A percentile compares a stretch with the other conserved stretches of the same genome.
These are phyloP conservation scores for Hexamita inflata DNA, from an alignment of 208 protist species.

Conservation along the genomic window DNA sequence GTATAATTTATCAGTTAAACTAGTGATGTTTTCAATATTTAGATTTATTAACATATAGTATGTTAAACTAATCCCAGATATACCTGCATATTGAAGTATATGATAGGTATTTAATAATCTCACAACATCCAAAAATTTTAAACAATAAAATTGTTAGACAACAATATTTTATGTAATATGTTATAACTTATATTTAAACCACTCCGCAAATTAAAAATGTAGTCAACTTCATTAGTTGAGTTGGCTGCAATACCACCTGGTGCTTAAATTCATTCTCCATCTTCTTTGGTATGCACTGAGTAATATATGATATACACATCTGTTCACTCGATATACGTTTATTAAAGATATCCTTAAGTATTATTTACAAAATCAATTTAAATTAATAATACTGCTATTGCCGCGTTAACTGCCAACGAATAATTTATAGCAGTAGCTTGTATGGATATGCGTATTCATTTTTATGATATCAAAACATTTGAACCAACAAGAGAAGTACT, in stretches of 20 bases:
- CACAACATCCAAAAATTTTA: background rate
- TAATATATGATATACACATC: background rate
- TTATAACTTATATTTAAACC: background rate
- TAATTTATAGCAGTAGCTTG: background rate
- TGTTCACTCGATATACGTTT: background rate
- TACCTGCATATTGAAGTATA: background rate
- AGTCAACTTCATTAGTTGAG: background rate
- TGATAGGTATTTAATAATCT: background rate
- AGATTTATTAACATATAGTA: background rate
- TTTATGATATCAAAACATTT: background rate
- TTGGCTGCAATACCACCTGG: background rate
- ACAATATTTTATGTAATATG: background rate
- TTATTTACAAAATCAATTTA: background rate
- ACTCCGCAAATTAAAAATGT: background rate
- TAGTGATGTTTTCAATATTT: too few relatives aligned
- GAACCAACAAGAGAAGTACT: background rate
- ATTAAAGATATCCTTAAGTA: background rate
- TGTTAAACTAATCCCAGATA: background rate
- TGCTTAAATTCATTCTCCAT: background rate
- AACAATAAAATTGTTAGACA: background rate
- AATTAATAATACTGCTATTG: background rate
- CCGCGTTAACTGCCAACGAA: background rate
- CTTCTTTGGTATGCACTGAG: background rate
- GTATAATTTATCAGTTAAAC: too few relatives aligned
- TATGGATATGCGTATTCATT: background rate